Conservation (phyloP, 495 filamentous ascomycete species). For the Penicillium robsamsonii region DNA sequence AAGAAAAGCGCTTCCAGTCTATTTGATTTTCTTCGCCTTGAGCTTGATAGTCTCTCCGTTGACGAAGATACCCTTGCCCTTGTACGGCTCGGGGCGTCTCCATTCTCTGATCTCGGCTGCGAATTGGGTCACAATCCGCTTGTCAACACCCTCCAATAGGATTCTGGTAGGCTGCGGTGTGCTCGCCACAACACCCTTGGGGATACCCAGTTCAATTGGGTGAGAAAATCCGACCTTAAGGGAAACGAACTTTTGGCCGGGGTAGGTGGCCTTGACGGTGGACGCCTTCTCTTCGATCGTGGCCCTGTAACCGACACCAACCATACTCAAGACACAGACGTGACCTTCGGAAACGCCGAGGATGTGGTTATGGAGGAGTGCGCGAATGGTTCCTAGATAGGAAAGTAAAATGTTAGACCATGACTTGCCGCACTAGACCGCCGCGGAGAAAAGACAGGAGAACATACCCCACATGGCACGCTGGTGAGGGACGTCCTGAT, state of each 20-base stretch:
- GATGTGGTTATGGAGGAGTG: conserved; percentile 85
- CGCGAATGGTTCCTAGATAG: conserved; percentile 73
- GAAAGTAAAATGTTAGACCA: conserved; percentile 13
- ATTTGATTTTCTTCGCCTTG: conserved; percentile 99
- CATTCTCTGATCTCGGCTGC: conserved; percentile 84
- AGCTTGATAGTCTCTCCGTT: conserved; percentile 96
- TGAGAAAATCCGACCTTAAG: conserved; percentile 96
- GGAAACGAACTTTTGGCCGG: conserved; percentile 80
- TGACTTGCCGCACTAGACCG: not conserved
- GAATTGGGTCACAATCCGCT: conserved; percentile 81
- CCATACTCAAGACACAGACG: conserved; percentile 83
- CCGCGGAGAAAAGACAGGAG: conserved; percentile 2
- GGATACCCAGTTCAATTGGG: conserved; percentile 83
- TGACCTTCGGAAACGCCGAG: conserved; percentile 95
- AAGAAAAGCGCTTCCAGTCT: conserved; percentile 23
- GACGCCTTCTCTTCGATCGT: conserved; percentile 73
- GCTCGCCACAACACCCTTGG: conserved; percentile 78
- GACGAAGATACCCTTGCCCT: conserved; percentile 98
- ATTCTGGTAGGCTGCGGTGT: conserved; percentile 93
- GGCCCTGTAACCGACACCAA: conserved; percentile 96
- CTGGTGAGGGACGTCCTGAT: conserved; percentile 65
- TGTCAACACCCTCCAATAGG: conserved; percentile 81
- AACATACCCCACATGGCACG: conserved; percentile 95
- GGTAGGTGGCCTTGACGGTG: conserved; percentile 63
- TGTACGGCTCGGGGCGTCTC: conserved; percentile 94